Conservation (phyloP, 306 rosid genomes). For the Cicer pinnatifidum region DNA sequence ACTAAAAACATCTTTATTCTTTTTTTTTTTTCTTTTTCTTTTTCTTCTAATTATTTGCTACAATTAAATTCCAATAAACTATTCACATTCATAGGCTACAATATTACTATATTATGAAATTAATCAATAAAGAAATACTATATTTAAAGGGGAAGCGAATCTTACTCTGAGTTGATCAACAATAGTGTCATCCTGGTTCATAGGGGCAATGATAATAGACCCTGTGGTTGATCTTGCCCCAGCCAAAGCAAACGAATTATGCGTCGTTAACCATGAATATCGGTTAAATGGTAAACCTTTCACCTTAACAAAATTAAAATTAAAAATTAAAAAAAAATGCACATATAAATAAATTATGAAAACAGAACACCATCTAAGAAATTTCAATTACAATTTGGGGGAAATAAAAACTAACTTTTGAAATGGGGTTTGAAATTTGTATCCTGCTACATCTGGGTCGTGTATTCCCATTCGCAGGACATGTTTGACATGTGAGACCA, state of each 20-base stretch:
- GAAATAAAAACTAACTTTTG: slow-evolving; percentile 54
- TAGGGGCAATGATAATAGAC: slow-evolving; percentile 56
- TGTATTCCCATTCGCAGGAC: slow-evolving; percentile 87
- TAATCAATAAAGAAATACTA: background rate
- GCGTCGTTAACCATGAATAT: slow-evolving; percentile 95
- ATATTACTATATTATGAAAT: background rate
- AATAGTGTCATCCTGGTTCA: slow-evolving; percentile 84
- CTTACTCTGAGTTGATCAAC: slow-evolving; percentile 75
- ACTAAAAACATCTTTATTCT: slow-evolving; percentile 6
- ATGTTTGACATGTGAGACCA: slow-evolving; percentile 72
- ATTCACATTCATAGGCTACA: background rate
- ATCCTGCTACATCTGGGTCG: slow-evolving; percentile 82
- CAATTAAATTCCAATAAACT: background rate
- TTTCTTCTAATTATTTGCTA: background rate
- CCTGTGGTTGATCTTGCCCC: slow-evolving; percentile 76
- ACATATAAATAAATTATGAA: background rate
- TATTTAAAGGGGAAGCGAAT: background rate
- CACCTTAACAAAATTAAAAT: slow-evolving; percentile 50
- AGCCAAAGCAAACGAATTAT: slow-evolving; percentile 74
- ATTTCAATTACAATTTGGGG: background rate
- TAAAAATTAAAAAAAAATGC: background rate
- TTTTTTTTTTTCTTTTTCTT: background rate
- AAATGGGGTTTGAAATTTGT: slow-evolving; percentile 62
- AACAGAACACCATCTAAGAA: background rate
- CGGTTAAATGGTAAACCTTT: slow-evolving; percentile 75